phyloP scores from a whole-genome alignment of 1,284 basidiomycete species.

The Phylloboletellus chloephorus region DNA sequence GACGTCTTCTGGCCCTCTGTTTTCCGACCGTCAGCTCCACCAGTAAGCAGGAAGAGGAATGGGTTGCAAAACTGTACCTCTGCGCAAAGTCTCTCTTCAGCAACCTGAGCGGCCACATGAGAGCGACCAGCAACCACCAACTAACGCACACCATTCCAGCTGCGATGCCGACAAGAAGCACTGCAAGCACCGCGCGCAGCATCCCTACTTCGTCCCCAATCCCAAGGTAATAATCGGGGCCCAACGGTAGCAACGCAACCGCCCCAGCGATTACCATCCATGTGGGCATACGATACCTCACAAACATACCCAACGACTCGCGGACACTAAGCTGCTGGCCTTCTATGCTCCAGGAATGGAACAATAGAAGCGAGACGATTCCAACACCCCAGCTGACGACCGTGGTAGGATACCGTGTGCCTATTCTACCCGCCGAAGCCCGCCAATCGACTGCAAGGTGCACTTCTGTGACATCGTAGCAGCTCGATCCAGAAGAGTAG shows the following conservation, averaged over 20 bases:
- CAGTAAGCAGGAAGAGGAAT: background rate
- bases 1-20: conserved; percentile 34
- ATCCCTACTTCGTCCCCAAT: conserved; percentile 43
- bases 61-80: conserved; percentile 34
- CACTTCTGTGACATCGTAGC: conserved; percentile 41
- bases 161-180: conserved; percentile 49
- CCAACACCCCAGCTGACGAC: conserved; percentile 67
- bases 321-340: conserved; percentile 41
- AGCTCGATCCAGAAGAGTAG: conserved; percentile 51
- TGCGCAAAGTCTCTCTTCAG: conserved; percentile 32
- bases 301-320: conserved; percentile 44
- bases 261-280: conserved; percentile 42
- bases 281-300: conserved; percentile 36
- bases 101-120: conserved; percentile 42
- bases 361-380: conserved; percentile 52
- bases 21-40: conserved; percentile 4
- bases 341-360: conserved; percentile 41
- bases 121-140: conserved; percentile 46
- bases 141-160: conserved; percentile 56
- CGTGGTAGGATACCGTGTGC: conserved; percentile 68
- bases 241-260: conserved; percentile 53
- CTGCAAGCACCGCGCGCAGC: conserved; percentile 46
- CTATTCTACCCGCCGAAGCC: conserved; percentile 63
- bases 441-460: conserved; percentile 58
- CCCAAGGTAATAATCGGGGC: conserved; percentile 51